Percentiles rank a stretch among this genome's conserved stretches.
Conservation (phyloP, 257 asterid species). For the Echites panduratus region DNA sequence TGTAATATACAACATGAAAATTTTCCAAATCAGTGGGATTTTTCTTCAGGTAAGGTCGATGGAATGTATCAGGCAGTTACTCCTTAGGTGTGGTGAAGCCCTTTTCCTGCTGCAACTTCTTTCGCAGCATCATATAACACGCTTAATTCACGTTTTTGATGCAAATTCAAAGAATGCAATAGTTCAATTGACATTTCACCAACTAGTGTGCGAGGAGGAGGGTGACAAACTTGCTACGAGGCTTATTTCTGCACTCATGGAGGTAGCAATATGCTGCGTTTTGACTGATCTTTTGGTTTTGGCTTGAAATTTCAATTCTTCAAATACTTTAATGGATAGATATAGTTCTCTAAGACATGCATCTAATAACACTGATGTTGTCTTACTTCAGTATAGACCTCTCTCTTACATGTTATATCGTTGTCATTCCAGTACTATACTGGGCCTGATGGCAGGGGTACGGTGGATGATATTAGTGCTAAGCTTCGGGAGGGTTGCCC, state of each 20-base stretch:
- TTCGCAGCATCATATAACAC: slow-evolving; percentile 73
- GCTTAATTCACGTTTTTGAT: slow-evolving; percentile 71
- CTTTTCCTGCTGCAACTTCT: slow-evolving; percentile 79
- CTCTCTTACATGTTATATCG: slow-evolving; percentile 27
- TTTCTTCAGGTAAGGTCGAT: slow-evolving; percentile 81
- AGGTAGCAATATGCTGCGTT: slow-evolving; percentile 43
- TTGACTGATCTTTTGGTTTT: background rate
- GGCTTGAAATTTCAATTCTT: background rate
- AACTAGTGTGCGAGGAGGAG: slow-evolving; percentile 81
- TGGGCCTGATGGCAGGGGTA: slow-evolving; percentile 98
- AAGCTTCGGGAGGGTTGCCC: slow-evolving; percentile 90
- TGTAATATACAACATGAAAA: slow-evolving; percentile 9
- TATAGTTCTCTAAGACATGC: background rate
- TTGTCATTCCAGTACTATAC: slow-evolving; percentile 76
- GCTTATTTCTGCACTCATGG: slow-evolving; percentile 90
- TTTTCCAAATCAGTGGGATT: slow-evolving; percentile 16
- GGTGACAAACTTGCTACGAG: slow-evolving; percentile 79
- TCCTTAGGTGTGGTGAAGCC: slow-evolving; percentile 90
- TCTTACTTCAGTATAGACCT: slow-evolving; percentile 7
- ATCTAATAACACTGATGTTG: background rate
- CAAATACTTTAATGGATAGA: background rate
- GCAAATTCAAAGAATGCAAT: slow-evolving; percentile 51
- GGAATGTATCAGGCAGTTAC: slow-evolving; percentile 95
- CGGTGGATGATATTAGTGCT: slow-evolving; percentile 88
- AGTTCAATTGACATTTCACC: slow-evolving; percentile 81